A percentile compares a stretch with the other conserved stretches of the same genome.
These are phyloP conservation scores for Pseudotsuga menziesii DNA, from an alignment of 75 land plant genomes.

Conservation along the genomic window DNA sequence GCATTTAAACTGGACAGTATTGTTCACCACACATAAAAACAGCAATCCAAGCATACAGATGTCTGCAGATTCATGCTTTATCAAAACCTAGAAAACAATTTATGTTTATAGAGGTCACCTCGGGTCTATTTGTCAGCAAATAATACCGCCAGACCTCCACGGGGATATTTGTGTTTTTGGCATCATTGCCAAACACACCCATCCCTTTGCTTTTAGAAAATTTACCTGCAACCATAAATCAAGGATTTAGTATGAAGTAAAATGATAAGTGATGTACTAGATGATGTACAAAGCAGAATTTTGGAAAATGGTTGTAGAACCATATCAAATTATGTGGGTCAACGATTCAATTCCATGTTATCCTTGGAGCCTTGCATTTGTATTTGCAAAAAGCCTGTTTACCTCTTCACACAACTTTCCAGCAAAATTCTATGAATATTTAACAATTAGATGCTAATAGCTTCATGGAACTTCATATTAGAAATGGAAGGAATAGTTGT, in stretches of 20 bases:
- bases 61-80: neutral
- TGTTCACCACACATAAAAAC: neutral
- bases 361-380: too few species aligned
- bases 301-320: neutral
- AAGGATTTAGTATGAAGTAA: neutral
- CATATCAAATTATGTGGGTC: neutral
- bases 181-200: slow-evolving; percentile 99
- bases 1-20: neutral
- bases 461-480: neutral
- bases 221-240: slow-evolving; percentile 59
- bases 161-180: slow-evolving; percentile 79
- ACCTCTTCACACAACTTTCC: too few species aligned
- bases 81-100: neutral
- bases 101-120: slow-evolving; percentile 37
- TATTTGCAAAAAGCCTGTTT: too few species aligned
- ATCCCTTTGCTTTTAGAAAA: slow-evolving; percentile 94
- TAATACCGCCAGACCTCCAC: slow-evolving; percentile 96
- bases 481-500: neutral
- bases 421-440: neutral
- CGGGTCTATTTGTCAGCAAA: slow-evolving; percentile 90
- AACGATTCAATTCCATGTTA: too few species aligned
- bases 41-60: neutral
- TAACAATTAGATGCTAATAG: neutral
- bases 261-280: neutral
- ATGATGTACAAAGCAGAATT: neutral